These are phyloP conservation scores for Tulasnella sp. DNA, from an alignment of 768 basidiomycete species.

Conservation along the genomic window DNA sequence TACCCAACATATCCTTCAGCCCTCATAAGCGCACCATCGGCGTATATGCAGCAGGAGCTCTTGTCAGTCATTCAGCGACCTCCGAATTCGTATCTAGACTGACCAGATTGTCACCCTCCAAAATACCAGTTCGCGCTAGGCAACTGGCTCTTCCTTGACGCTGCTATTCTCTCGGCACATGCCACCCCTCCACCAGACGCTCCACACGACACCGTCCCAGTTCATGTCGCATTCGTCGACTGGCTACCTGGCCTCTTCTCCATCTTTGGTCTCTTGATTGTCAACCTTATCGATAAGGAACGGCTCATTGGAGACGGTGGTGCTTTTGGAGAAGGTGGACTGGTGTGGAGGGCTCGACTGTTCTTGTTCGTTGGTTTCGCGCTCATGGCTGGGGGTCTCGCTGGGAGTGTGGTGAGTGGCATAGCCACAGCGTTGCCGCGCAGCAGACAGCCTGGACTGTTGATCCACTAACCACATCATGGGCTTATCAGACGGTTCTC, in stretches of 20 bases:
- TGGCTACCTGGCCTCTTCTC: slow-evolving; percentile 97
- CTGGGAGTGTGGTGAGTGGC: slow-evolving; percentile 83
- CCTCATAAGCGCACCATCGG: slow-evolving; percentile 73
- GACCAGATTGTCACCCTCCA: background rate
- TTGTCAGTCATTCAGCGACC: slow-evolving; percentile 38
- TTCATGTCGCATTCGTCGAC: slow-evolving; percentile 85
- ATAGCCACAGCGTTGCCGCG: background rate
- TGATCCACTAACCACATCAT: background rate
- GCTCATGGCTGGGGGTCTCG: slow-evolving; percentile 92
- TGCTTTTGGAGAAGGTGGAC: slow-evolving; percentile 45
- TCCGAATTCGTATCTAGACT: slow-evolving; percentile 3
- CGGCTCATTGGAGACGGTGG: slow-evolving; percentile 62
- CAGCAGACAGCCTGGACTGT: background rate
- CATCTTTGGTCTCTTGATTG: slow-evolving; percentile 80
- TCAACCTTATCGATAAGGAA: slow-evolving; percentile 93
- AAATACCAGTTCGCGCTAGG: slow-evolving; percentile 73
- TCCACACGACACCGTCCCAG: slow-evolving; percentile 54
- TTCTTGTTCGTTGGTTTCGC: slow-evolving; percentile 94
- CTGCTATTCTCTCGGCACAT: slow-evolving; percentile 79
- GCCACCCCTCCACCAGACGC: slow-evolving; percentile 64
- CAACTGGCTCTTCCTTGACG: slow-evolving; percentile 92
- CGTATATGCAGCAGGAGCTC: slow-evolving; percentile 81
- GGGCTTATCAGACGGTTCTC: slow-evolving; percentile 53
- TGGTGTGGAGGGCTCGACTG: slow-evolving; percentile 84
- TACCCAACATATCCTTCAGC: slow-evolving; percentile 58